Evolutionary conservation across 2,329 filamentous ascomycete genomes (phyloP), one percentile per base, ranked within the genome.

Genomic region (Ascochyta lentis): DNA sequence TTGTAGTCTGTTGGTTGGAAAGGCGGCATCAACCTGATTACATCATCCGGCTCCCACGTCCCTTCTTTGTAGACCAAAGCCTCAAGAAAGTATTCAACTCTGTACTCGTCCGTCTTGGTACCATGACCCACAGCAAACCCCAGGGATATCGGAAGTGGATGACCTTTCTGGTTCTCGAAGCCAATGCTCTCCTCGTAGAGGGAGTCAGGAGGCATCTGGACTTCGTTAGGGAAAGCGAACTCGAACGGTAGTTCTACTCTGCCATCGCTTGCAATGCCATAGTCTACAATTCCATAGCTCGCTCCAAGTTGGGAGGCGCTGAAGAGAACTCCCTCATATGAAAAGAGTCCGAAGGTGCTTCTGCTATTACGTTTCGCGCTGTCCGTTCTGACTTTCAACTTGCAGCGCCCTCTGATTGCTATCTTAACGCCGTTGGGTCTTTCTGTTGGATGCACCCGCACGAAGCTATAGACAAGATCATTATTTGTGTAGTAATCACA

Each of bases 121-220:
- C n/a, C 22, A 3, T 41, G 23, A 13, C 23, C 23, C 3, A 27
- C 39, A 7, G 22, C 22, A n/a, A 48, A n/a, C 3, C 15, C n/a
- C 23, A 43, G 12, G 9, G 44, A 47, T 12, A 38, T 16, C n/a
- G 50, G 44, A 24, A 48, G 26, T 8, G 43, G 16, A 22, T 54
- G 38, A 6, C 38, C 38, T 31, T 33, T n/a, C n/a, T 42, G 10
- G 31, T 54, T 31, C 33, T 54, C 50, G 39, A 43, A 54, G 6
- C 38, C 43, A 8, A 31, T 16, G 13, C 37, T 47, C 29, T 23
- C 22, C 33, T 26, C 34, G 16, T 48, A 54, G 7, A 22, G 7
- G 3, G 22, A 15, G 6, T 15, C 13, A 4, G 50, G 50, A 7
- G 37, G 4, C n/a, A 23, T 48, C 4, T 16, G 12, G 10, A 54